Evolutionary conservation across 2,329 filamentous ascomycete genomes (phyloP), one percentile per base, ranked within the genome.

Genomic region (Sporothrix variecibatus): DNA sequence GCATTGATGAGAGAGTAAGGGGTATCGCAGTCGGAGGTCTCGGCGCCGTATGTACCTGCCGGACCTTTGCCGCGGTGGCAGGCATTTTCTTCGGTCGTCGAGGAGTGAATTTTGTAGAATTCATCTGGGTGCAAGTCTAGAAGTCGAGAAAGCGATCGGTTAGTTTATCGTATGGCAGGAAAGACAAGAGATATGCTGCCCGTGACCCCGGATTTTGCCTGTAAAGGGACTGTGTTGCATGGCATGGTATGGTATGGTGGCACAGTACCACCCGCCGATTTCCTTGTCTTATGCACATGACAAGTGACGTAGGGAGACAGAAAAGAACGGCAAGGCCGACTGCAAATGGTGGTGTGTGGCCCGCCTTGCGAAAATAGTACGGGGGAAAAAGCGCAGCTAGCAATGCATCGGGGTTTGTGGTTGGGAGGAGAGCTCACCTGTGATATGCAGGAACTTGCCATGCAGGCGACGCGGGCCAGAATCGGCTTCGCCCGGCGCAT

Each of bases 121-220:
- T 90, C 89, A 82, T 99, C 96, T 65, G 94, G 94, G 80, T 99
- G 96, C 78, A 98, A 88, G 84, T 99, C 96, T 97, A n/a, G 78
- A 72, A 40, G 69, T 34, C 12, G 1, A 23, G 2, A 40, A 38
- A 53, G 28, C 26, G 64, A 26, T 28, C 12, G n/a, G 51, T 69
- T 69, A 73, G 46, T 28, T 31, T 31, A 11, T 28, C n/a, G 62
- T 20, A 20, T 15, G 5, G 58, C 1, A 34, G 34, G 58, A 7
- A 34, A 58, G 23, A 31, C 56, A 31, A 62, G 17, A 6, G 28
- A 60, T 4, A 60, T 9, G 3, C 28, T 17, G 56, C 28, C 28
- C 20, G 17, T 15, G 17, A 43, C 40, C 49, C 49, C 23, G 1
- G 53, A 28, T 58, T 58, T 15, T 31, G 26, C 12, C 26, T 17